Percentiles rank a stretch among this genome's conserved stretches.
Evolutionary conservation across 768 basidiomycete genomes (phyloP).

Genomic region (Podaxis carcinomalis): DNA sequence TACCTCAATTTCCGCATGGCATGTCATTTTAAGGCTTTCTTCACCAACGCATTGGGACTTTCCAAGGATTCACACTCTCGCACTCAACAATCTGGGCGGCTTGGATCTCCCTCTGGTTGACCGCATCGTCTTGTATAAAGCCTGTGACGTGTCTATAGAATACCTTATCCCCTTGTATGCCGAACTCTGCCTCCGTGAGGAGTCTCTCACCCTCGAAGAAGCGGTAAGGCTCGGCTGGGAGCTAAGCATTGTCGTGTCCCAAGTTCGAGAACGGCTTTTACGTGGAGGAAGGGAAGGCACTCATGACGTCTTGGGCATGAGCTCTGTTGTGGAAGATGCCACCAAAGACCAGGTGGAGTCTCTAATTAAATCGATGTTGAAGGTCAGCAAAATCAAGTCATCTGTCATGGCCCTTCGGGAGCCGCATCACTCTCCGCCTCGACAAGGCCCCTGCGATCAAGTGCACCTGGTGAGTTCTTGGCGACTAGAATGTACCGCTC

Average conservation of each 20-base stretch:
- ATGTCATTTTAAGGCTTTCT: not conserved
- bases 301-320: not conserved
- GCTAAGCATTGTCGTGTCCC: constrained; percentile 30
- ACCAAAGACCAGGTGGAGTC: not conserved
- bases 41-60: constrained; percentile 44
- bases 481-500: not conserved
- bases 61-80: constrained; percentile 43
- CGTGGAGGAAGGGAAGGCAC: not conserved
- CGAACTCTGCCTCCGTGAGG: constrained; percentile 45
- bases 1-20: constrained; percentile 19
- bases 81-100: constrained; percentile 49
- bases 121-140: constrained; percentile 54
- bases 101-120: constrained; percentile 39
- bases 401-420: not conserved
- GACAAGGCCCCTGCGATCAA: not conserved
- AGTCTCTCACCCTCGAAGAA: constrained; percentile 49
- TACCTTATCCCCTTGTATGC: constrained; percentile 51
- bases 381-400: not conserved
- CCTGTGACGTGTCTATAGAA: constrained; percentile 39
- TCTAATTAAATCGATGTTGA: constrained; percentile 1
- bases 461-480: not conserved
- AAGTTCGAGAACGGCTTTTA: constrained; percentile 4
- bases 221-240: constrained; percentile 51
- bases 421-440: not conserved
- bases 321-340: not conserved